phyloP scores from a whole-genome alignment of 2,329 filamentous ascomycete species.

The Claviceps humidiphila region DNA sequence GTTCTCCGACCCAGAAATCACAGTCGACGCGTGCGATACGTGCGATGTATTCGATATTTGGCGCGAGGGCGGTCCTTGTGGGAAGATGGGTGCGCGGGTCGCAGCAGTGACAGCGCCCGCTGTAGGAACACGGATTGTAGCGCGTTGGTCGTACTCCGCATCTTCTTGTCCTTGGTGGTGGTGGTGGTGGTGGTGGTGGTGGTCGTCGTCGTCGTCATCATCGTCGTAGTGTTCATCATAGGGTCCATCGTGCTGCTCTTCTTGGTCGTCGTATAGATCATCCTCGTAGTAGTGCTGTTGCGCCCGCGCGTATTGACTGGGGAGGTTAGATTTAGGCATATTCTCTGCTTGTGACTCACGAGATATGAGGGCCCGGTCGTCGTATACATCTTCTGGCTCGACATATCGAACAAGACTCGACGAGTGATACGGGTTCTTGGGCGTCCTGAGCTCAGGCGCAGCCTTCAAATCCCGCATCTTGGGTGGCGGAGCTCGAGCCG shows the following conservation, averaged over 20 bases:
- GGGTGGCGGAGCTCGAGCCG: conserved; percentile 60
- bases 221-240: conserved; percentile 24
- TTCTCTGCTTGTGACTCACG: conserved; percentile 16
- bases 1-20: conserved; percentile 76
- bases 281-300: conserved; percentile 23
- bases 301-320: conserved; percentile 17
- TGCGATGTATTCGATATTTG: conserved; percentile 43
- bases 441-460: conserved; percentile 38
- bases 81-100: conserved; percentile 19
- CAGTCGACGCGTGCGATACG: conserved; percentile 57
- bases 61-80: conserved; percentile 34
- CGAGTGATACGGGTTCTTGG: conserved; percentile 33
- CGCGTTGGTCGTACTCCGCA: not conserved
- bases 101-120: conserved; percentile 2
- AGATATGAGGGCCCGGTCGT: conserved; percentile 39
- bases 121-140: not conserved
- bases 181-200: conserved; percentile 24
- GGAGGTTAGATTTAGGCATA: conserved; percentile 25
- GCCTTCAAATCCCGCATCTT: conserved; percentile 74
- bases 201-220: conserved; percentile 11
- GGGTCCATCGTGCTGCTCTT: conserved; percentile 13
- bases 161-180: conserved; percentile 10
- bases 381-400: conserved; percentile 75
- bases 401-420: conserved; percentile 46
- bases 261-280: conserved; percentile 9